Conservation (phyloP, 2,329 filamentous ascomycete genomes). For the Neodidymelliopsis sp. region DNA sequence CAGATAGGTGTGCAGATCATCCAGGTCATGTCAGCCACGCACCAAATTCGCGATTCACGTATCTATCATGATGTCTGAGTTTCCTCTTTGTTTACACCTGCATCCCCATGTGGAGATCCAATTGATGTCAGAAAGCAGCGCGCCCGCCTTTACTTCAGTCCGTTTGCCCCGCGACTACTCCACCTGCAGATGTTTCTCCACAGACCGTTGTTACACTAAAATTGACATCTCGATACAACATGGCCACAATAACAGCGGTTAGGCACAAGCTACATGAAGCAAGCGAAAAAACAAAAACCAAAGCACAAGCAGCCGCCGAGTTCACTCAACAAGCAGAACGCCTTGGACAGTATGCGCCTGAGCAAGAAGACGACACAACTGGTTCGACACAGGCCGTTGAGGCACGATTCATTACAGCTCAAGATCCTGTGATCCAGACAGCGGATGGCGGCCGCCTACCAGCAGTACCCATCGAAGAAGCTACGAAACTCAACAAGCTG, state of each 20-base stretch:
- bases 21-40: conserved; percentile 17
- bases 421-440: conserved; percentile 75
- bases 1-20: conserved; percentile 19
- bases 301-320: conserved; percentile 57
- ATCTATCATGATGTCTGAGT: conserved; percentile 14
- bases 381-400: conserved; percentile 65
- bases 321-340: conserved; percentile 67
- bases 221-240: conserved; percentile 21
- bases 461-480: conserved; percentile 73
- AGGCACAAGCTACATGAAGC: conserved; percentile 31
- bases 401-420: conserved; percentile 69
- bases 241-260: conserved; percentile 32
- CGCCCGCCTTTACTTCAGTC: conserved; percentile 2
- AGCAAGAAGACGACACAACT: conserved; percentile 51
- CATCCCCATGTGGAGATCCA: neutral
- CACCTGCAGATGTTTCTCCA: conserved; percentile 30
- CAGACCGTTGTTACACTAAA: conserved; percentile 28
- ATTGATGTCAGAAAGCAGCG: conserved; percentile 1
- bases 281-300: conserved; percentile 34
- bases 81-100: conserved; percentile 12
- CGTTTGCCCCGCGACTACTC: conserved; percentile 8
- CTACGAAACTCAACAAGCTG: conserved; percentile 71
- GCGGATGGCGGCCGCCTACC: conserved; percentile 72
- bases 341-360: conserved; percentile 51
- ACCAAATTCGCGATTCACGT: conserved; percentile 5